A percentile compares a stretch with the other conserved stretches of the same genome.
These are phyloP conservation scores for Arthrobotrys musiformis DNA, from an alignment of 2,329 filamentous ascomycete genomes.

Conservation along the genomic window DNA sequence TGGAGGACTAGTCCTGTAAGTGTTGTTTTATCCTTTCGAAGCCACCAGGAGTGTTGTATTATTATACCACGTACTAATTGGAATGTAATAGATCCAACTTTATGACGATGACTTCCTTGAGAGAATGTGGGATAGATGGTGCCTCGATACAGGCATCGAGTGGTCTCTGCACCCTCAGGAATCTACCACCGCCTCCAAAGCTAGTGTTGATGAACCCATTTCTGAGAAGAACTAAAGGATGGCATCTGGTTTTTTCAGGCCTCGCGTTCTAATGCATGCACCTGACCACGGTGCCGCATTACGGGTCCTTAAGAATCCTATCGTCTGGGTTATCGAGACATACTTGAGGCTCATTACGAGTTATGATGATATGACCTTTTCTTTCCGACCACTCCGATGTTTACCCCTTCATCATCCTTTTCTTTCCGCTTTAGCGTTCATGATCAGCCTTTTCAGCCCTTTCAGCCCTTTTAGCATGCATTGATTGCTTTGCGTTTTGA, in stretches of 20 bases:
- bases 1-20: conserved; percentile 34
- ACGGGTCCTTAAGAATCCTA: not conserved
- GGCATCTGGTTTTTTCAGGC: conserved; percentile 23
- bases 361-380: conserved; percentile 4
- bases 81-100: conserved; percentile 32
- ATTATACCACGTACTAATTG: not conserved
- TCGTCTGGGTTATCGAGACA: conserved; percentile 21
- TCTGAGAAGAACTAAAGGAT: conserved; percentile 39
- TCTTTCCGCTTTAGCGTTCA: not conserved
- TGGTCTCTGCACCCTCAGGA: conserved; percentile 24
- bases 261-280: not conserved
- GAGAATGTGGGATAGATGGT: conserved; percentile 49
- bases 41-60: not conserved
- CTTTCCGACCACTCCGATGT: too few relatives aligned
- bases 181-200: conserved; percentile 8
- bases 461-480: not conserved
- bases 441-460: not conserved
- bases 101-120: conserved; percentile 30
- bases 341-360: conserved; percentile 17
- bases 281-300: not conserved
- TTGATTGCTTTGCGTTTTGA: conserved; percentile 1
- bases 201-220: conserved; percentile 27
- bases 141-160: conserved; percentile 21
- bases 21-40: conserved; percentile 10
- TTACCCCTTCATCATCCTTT: not conserved